Percentiles rank a stretch among this genome's conserved stretches.
These are phyloP conservation scores for Kurtzmaniella quercitrusa DNA, from an alignment of 1,139 yeast genomes.

Conservation along the genomic window DNA sequence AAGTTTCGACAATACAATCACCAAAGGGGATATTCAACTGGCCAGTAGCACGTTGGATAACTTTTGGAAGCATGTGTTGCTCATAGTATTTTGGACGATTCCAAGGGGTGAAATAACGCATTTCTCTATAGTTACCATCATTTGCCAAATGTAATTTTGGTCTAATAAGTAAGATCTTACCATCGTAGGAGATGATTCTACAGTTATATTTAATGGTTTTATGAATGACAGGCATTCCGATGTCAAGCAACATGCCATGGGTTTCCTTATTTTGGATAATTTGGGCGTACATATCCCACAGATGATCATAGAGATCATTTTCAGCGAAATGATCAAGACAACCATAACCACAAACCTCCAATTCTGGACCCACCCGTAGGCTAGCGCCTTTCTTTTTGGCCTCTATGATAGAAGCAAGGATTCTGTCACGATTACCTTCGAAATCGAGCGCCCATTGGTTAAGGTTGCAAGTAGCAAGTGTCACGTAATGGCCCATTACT, in stretches of 20 bases:
- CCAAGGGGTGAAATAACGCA: constrained; percentile 98
- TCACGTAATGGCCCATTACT: constrained; percentile 53
- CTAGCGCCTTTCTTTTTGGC: constrained; percentile 77
- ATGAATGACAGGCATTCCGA: constrained; percentile 92
- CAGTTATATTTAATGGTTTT: constrained; percentile 88
- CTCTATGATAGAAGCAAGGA: constrained; percentile 67
- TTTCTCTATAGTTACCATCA: constrained; percentile 96
- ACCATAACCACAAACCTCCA: constrained; percentile 92
- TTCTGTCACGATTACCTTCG: constrained; percentile 93
- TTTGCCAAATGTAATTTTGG: constrained; percentile 93
- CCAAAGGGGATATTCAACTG: constrained; percentile 75
- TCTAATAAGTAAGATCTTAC: constrained; percentile 75
- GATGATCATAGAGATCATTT: constrained; percentile 80
- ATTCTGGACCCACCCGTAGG: constrained; percentile 93
- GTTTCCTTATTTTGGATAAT: constrained; percentile 65
- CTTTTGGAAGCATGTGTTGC: constrained; percentile 63
- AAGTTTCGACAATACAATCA: constrained; percentile 79
- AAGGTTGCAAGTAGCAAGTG: constrained; percentile 63
- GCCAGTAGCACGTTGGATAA: constrained; percentile 57
- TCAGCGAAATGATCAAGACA: constrained; percentile 94
- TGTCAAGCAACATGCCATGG: constrained; percentile 73
- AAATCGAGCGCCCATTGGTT: constrained; percentile 99
- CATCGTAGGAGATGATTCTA: constrained; percentile 76
- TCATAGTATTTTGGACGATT: constrained; percentile 71
- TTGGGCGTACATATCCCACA: constrained; percentile 90